A percentile compares a stretch with the other conserved stretches of the same genome.
Conservation (phyloP, 2,329 filamentous ascomycete genomes). For the Acephala macrosclerotiorum region DNA sequence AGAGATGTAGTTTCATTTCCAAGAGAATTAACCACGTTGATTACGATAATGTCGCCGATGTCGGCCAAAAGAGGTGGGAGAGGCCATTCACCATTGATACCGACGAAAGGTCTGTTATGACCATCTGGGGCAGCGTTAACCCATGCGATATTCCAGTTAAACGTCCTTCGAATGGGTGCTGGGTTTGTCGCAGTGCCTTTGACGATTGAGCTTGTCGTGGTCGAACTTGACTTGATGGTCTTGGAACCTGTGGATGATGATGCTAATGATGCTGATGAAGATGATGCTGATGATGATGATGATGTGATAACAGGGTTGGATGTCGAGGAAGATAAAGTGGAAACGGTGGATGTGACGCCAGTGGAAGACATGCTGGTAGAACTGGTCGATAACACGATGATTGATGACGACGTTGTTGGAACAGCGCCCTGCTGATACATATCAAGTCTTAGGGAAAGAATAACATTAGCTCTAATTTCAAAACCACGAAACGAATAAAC, state of each 20-base stretch:
- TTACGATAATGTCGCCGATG: slow-evolving; percentile 8
- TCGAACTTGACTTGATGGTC: slow-evolving; percentile 2
- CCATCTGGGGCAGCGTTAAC: slow-evolving; percentile 18
- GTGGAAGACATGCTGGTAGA: neutral
- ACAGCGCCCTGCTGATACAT: neutral
- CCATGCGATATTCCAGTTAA: slow-evolving; percentile 18
- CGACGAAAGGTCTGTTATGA: slow-evolving; percentile 6
- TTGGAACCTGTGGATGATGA: neutral
- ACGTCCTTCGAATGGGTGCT: neutral
- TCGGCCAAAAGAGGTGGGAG: slow-evolving; percentile 4
- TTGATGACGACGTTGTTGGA: neutral
- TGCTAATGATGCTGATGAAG: neutral
- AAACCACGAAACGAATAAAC: neutral
- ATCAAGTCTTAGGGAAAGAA: neutral
- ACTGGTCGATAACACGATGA: neutral
- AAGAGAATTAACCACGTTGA: slow-evolving; percentile 8
- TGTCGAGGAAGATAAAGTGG: no score
- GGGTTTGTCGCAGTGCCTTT: neutral
- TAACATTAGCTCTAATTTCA: neutral
- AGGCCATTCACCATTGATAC: slow-evolving; percentile 20
- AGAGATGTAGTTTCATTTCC: slow-evolving; percentile 56
- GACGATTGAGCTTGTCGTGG: neutral
- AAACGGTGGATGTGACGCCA: no score
- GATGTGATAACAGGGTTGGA: neutral
- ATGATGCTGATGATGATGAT: neutral